A percentile compares a stretch with the other conserved stretches of the same genome.
These are phyloP conservation scores for Strigomonas culicis DNA, from an alignment of 208 protist genomes.

Conservation along the genomic window DNA sequence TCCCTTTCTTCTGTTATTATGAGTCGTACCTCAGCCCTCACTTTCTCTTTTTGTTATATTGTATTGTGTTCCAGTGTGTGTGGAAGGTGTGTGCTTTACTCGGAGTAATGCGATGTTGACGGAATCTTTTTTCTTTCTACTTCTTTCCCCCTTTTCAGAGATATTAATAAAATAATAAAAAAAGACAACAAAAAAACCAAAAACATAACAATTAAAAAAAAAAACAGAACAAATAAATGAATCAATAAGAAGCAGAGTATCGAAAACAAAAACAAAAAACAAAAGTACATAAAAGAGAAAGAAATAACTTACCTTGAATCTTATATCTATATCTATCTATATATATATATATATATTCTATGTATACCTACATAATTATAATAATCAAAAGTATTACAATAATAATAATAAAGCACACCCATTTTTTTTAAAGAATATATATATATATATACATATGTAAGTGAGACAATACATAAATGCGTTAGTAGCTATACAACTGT, in stretches of 20 bases:
- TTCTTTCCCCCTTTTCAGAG: not conserved
- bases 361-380: not conserved
- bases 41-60: too few species aligned
- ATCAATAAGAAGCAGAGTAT: too few species aligned
- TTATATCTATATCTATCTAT: too few species aligned
- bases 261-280: too few species aligned
- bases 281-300: not conserved
- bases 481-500: not conserved
- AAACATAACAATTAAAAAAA: not conserved
- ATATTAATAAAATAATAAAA: slow-evolving; percentile 12
- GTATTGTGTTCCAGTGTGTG: too few species aligned
- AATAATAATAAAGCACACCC: not conserved
- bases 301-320: not conserved
- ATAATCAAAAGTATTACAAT: not conserved
- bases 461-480: too few species aligned
- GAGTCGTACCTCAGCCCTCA: too few species aligned
- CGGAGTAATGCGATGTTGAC: not conserved
- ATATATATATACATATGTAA: slow-evolving; percentile 3
- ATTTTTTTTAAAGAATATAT: slow-evolving; percentile 1
- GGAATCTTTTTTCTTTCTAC: not conserved
- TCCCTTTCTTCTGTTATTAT: too few species aligned
- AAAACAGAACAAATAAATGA: too few species aligned
- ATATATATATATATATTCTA: not conserved
- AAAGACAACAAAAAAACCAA: slow-evolving; percentile 6
- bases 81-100: too few species aligned